Conservation (phyloP, 2,329 filamentous ascomycete species). For the Alternaria panax region DNA sequence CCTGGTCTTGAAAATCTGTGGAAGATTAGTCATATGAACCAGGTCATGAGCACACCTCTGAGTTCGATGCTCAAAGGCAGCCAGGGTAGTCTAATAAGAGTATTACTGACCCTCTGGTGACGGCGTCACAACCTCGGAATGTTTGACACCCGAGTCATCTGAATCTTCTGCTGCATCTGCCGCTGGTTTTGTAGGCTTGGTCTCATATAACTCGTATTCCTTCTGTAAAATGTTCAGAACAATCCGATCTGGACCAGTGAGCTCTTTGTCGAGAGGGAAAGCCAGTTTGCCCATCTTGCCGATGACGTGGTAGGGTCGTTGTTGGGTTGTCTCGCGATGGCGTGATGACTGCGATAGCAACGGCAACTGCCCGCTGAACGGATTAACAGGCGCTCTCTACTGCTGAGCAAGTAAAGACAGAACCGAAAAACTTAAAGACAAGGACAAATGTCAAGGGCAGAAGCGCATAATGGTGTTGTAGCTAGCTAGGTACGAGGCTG, state of each 20-base stretch:
- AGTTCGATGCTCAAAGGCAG: not conserved
- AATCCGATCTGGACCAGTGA: conserved; percentile 41
- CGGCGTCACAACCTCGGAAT: conserved; percentile 35
- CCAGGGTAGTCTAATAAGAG: not conserved
- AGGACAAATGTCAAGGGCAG: not conserved
- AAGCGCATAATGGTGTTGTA: not conserved
- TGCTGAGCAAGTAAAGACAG: not conserved
- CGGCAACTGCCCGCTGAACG: not conserved
- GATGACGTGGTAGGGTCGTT: conserved; percentile 6
- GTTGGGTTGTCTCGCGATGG: not conserved
- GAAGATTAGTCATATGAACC: not conserved
- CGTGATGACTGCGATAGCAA: not conserved
- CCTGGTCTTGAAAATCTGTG: conserved; percentile 39
- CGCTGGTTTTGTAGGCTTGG: not conserved
- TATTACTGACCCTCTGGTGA: conserved; percentile 39
- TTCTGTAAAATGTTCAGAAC: conserved; percentile 41
- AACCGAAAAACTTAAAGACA: not conserved
- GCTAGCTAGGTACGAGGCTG: not conserved
- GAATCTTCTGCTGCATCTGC: conserved; percentile 32
- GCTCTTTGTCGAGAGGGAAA: conserved; percentile 41
- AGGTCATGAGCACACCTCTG: not conserved
- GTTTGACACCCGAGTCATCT: conserved; percentile 35
- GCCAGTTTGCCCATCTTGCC: conserved; percentile 39
- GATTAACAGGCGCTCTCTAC: not conserved
- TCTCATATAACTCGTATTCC: conserved; percentile 33